Evolutionary conservation across 106 monocot genomes (phyloP).

Genomic region (Dendrobium officinale): DNA sequence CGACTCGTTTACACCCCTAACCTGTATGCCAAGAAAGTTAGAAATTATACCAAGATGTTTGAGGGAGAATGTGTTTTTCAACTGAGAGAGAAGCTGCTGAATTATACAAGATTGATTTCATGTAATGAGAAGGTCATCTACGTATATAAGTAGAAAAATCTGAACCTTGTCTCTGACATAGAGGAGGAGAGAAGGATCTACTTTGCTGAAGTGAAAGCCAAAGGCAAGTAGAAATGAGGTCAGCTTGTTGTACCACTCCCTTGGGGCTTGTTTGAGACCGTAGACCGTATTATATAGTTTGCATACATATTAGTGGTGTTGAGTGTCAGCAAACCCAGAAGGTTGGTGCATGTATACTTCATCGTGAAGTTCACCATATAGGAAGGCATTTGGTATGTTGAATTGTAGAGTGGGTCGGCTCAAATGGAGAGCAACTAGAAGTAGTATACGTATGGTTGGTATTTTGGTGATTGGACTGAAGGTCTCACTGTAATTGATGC

Average conservation of each 20-base stretch:
- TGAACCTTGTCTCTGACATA: neutral
- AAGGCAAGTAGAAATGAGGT: neutral
- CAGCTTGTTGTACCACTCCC: neutral
- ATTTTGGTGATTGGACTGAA: neutral
- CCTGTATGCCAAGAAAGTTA: too few relatives aligned
- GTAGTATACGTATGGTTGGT: neutral
- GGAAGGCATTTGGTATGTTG: constrained; percentile 6
- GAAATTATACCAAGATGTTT: too few relatives aligned
- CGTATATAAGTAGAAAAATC: neutral
- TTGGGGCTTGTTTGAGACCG: constrained; percentile 6
- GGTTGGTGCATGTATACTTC: constrained; percentile 9
- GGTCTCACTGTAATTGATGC: neutral
- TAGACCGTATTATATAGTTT: neutral
- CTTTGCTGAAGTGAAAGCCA: neutral
- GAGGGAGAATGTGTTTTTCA: too few relatives aligned
- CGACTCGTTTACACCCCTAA: too few relatives aligned
- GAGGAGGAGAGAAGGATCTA: neutral
- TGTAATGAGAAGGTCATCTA: neutral
- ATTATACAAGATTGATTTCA: too few relatives aligned
- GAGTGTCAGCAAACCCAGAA: neutral
- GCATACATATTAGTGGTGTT: neutral
- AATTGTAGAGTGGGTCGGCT: neutral
- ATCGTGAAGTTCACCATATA: neutral
- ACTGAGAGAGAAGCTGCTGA: too few relatives aligned
- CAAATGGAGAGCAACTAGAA: neutral